Percentiles rank a stretch among this genome's conserved stretches.
These are phyloP conservation scores for Phoenix dactylifera DNA, from an alignment of 176 grass and related monocot species.

Conservation along the genomic window DNA sequence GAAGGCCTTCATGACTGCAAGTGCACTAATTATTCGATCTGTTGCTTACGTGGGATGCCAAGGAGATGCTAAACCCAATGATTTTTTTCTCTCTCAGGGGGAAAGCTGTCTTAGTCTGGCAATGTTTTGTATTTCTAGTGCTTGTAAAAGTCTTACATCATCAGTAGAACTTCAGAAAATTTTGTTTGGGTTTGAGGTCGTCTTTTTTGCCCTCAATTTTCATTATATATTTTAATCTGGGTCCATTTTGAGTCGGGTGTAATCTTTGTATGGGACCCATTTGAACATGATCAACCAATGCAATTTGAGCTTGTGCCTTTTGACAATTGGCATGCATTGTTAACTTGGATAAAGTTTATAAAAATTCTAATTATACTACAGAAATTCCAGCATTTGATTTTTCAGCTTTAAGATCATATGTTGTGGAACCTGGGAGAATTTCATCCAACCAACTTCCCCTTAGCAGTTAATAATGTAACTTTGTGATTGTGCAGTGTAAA, in stretches of 20 bases:
- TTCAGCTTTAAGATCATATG: no score
- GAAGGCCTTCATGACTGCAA: conserved; percentile 26
- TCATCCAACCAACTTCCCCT: no score
- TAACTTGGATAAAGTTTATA: no score
- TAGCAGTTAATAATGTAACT: no score
- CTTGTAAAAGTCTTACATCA: conserved; percentile 58
- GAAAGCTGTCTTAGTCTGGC: conserved; percentile 34
- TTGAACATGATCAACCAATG: conserved; percentile 52
- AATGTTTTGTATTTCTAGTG: conserved; percentile 30
- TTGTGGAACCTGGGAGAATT: no score
- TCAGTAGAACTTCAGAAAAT: conserved; percentile 30
- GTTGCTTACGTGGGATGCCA: conserved; percentile 19
- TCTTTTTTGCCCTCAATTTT: conserved; percentile 20
- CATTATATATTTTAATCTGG: conserved; percentile 7
- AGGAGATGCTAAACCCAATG: conserved; percentile 20
- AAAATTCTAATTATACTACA: no score
- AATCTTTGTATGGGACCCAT: conserved; percentile 30
- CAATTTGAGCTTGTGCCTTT: conserved; percentile 25
- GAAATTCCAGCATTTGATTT: no score
- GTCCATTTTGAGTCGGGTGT: conserved; percentile 35
- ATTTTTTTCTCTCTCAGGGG: conserved; percentile 20
- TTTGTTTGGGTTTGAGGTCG: conserved; percentile 30
- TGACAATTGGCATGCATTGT: background rate
- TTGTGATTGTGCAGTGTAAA: no score
- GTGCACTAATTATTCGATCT: conserved; percentile 4